Base-by-base conservation (phyloP, 2,329 filamentous ascomycete species). In the Aspergillus ochraceoroseus region DNA sequence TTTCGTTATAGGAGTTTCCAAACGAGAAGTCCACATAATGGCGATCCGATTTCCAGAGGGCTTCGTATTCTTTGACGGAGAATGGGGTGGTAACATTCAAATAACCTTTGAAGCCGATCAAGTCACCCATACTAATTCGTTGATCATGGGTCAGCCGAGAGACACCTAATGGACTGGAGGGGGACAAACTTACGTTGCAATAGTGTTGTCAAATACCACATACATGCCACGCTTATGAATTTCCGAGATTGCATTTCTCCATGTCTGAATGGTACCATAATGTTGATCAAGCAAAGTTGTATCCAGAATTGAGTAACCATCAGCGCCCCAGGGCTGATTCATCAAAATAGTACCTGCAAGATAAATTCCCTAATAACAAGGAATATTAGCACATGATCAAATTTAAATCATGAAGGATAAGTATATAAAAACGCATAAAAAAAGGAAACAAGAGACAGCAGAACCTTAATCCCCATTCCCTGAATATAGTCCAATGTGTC, bases 201-300 rank as follows among this genome's bases (percentile, higher is more conserved):
- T 72, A 2, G 80, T 83, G 53, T 82, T 82, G 56, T 83, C 80
- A 44, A 83, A 61, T 20, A 83, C 64, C 27, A 83, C 76, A 62
- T 81, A 82, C 78, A 83, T 83, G 38, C 70, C 74, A 19, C 75
- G 69, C 2, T 61, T 59, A 52, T 83, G 80, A n/a, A 83, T 78
- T 32, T 77, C 77, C 6, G 71, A 64, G 37, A 83, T 74, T 2
- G 73, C 71, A 31, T 66, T 59, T 51, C 77, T 72, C 77, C 78
- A 83, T 39, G 70, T 64, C 12, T 72, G 59, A 38, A 83, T 74
- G 34, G 70, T 73, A 12, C 79, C 80, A 47, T 76, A 77, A 53
- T 83, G 80, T 31, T 73, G 69, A 52, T 83, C 80, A 11, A 83
- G 67, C 18, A 82, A 67, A 0, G 79, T 82, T 22, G 80, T 72